Evolutionary conservation across 257 asterid genomes (phyloP), one percentile per base, ranked within the genome.

Genomic region (Gentiana macrophylla): DNA sequence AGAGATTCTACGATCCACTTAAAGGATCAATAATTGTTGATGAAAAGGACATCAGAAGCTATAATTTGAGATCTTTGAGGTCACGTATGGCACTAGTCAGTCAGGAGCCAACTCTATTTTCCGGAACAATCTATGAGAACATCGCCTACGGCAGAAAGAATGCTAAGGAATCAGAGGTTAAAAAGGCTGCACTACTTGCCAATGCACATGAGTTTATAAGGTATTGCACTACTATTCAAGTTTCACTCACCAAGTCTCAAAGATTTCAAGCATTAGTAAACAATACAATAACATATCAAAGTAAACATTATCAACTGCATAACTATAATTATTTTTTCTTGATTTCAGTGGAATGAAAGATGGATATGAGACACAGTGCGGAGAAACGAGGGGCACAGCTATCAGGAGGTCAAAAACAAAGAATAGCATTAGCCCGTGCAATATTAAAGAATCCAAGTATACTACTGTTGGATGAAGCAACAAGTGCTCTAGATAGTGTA

Each of bases 181-280:
- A 70, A 52, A 76, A 80, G 71, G 95, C 95, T 37, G 92, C 95
- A 46, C 72, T 41, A 73, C 79, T 64, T 6, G 92, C 95, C 32
- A 85, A 85, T 62, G 95, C 95, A 8, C 95, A 85, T 62, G 95
- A 85, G 55, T 85, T 85, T 60, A 82, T 85, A 69, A 79, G 94
- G 94, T 79, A 70, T 24, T 24, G 24, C 24, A 24, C 24, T 24
- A 24, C 24, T 24, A 24, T 24, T 24, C 24, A 24, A 6, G 63
- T 3, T 37, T 54, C 49, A 46, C 33, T 49, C 38, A 11, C 4
- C 52, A 35, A 7, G 58, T 41, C 32, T 13, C 11, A 9, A 44
- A 55, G 43, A 48, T 13, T 36, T 50, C 10, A 32, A 12, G 36
- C 32, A 38, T 12, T 12, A 5, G 13, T 37, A 49, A 5, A 33